Percentiles rank a stretch among this genome's conserved stretches.
phyloP scores from a whole-genome alignment of 2,329 filamentous ascomycete genomes.

The Phialophora verrucosa region DNA sequence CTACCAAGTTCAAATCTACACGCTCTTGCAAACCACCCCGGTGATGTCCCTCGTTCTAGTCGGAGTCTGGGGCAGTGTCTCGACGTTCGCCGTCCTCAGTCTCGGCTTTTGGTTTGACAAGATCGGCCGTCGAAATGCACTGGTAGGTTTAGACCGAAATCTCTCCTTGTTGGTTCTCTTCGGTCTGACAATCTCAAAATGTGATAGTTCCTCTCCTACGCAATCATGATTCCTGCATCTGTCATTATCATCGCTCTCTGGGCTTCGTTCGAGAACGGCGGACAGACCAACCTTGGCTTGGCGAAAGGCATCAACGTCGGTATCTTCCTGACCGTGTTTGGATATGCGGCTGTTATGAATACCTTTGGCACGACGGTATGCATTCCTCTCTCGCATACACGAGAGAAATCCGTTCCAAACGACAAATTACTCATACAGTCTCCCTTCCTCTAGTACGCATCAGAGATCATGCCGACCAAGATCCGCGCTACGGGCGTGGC shows the following conservation, averaged over 20 bases:
- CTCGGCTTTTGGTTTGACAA: conserved; percentile 17
- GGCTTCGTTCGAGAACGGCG: conserved; percentile 9
- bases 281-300: conserved; percentile 10
- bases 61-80: conserved; percentile 24
- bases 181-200: no score
- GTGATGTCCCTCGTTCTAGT: conserved; percentile 24
- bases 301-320: conserved; percentile 23
- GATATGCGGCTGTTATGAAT: conserved; percentile 22
- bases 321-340: conserved; percentile 20
- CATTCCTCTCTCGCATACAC: no score
- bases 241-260: conserved; percentile 18
- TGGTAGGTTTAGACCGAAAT: conserved; percentile 35
- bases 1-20: conserved; percentile 25
- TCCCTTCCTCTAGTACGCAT: conserved; percentile 4
- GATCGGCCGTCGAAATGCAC: conserved; percentile 23
- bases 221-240: conserved; percentile 18
- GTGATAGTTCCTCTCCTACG: conserved; percentile 21
- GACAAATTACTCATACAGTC: no score
- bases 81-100: conserved; percentile 13
- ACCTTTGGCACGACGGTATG: conserved; percentile 11
- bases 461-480: conserved; percentile 28
- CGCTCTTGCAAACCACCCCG: conserved; percentile 1
- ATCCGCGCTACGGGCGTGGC: conserved; percentile 23
- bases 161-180: no score
- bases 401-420: no score